A percentile compares a stretch with the other conserved stretches of the same genome.
Evolutionary conservation across 164 flowering plant genomes (phyloP).

Genomic region (Dillenia turbinata): DNA sequence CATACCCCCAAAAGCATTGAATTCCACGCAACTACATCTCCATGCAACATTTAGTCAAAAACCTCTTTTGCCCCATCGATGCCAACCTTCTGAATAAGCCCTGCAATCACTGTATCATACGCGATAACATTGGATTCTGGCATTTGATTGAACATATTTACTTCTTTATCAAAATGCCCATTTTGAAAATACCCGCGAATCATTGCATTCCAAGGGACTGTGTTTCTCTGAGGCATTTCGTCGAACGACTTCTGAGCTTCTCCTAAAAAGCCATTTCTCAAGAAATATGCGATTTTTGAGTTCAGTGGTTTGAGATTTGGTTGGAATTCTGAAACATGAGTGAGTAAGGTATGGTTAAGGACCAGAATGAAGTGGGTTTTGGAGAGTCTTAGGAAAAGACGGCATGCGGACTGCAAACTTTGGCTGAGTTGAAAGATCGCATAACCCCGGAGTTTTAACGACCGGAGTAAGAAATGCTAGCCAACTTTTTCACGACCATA

Average conservation of each 20-base stretch:
- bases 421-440: slow-evolving; percentile 15
- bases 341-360: neutral
- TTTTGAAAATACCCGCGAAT: slow-evolving; percentile 55
- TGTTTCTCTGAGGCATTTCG: slow-evolving; percentile 42
- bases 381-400: slow-evolving; percentile 1
- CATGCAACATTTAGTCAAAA: slow-evolving; percentile 38
- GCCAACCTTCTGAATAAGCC: slow-evolving; percentile 44
- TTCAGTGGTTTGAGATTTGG: slow-evolving; percentile 34
- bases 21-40: slow-evolving; percentile 65
- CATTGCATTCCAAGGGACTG: slow-evolving; percentile 58
- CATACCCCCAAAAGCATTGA: slow-evolving; percentile 60
- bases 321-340: slow-evolving; percentile 5
- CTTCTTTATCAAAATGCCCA: slow-evolving; percentile 31
- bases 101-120: slow-evolving; percentile 52
- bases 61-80: slow-evolving; percentile 31
- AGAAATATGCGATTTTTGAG: slow-evolving; percentile 30
- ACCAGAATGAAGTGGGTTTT: slow-evolving; percentile 1
- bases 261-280: slow-evolving; percentile 42
- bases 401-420: slow-evolving; percentile 6
- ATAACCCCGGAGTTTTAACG: slow-evolving; percentile 30
- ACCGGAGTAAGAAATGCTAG: neutral
- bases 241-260: slow-evolving; percentile 56
- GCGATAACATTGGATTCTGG: slow-evolving; percentile 50
- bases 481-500: too few relatives aligned
- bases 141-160: slow-evolving; percentile 37